Base-by-base conservation (phyloP, 305 asterid genomes). In the Euphrasia arctica region DNA sequence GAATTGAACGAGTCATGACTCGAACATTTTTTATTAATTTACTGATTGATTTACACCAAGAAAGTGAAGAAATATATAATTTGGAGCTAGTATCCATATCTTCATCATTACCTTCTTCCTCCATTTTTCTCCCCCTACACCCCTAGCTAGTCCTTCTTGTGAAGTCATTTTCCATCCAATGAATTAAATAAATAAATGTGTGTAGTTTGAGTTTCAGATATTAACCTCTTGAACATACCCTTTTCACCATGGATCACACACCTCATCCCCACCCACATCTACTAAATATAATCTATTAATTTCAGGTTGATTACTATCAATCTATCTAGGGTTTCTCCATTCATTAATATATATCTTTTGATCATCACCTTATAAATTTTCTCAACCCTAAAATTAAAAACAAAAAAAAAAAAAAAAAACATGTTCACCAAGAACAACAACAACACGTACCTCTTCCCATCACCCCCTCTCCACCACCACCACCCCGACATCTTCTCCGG, bases 391-490 rank as follows among this genome's bases (percentile, higher is more conserved):
- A 3, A 0, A 13, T 49, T 11, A 0, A 9, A 9, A 9, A 4
- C 5, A 9, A 8, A 3, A 7, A 32, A 51, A 6, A 6, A 50
- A 5, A 34, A 6, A 34, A 13, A 50, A 14, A 43, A 43, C n/a
- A 80, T 77, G 85, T 69, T 63, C 61, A 66, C 71, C 70, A 70
- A 72, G 75, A 39, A 39, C 45, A 39, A 9, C 45, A 39, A 2
- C 45, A 79, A 65, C 74, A 45, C 76, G 18, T 76, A 80, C 78
- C 76, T 68, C 15, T 58, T 74, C 63, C 73, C 80, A 1, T 72
- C 63, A 71, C 78, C 2, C 82, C 66, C 32, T 15, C 77, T 5
- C 70, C 86, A 14, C 50, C 86, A 72, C 55, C 77, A 67, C 54
- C 75, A 78, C 28, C 78, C 77, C 1, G 86, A 80, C 45, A 9